phyloP scores from a whole-genome alignment of 2,329 filamentous ascomycete genomes.

The Myriangium duriaei region DNA sequence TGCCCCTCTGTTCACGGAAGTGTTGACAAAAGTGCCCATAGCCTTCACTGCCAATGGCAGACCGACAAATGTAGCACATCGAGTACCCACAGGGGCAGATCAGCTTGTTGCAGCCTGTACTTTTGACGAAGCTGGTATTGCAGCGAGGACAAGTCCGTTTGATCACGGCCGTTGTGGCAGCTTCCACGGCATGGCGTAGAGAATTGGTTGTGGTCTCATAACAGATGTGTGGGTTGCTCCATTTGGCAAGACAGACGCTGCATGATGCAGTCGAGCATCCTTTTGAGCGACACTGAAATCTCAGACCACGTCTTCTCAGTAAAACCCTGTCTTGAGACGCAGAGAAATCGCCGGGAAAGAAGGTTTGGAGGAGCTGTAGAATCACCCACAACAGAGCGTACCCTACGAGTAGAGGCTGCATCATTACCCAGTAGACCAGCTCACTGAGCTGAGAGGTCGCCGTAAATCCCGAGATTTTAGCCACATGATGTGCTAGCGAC shows the following conservation, averaged over 20 bases:
- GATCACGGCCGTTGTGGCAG: constrained; percentile 83
- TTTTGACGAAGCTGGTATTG: constrained; percentile 85
- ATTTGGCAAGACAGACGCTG: constrained; percentile 66
- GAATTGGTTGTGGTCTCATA: constrained; percentile 72
- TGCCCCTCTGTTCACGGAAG: constrained; percentile 68
- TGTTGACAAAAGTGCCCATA: constrained; percentile 96
- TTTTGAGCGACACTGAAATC: constrained; percentile 64
- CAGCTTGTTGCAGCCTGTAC: constrained; percentile 89
- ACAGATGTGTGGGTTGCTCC: constrained; percentile 82
- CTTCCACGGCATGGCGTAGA: constrained; percentile 78
- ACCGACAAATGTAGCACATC: constrained; percentile 93
- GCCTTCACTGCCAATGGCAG: constrained; percentile 50
- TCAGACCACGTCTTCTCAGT: constrained; percentile 57
- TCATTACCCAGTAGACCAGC: constrained; percentile 19
- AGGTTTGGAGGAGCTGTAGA: constrained; percentile 29
- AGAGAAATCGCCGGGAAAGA: constrained; percentile 36
- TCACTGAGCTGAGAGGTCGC: constrained; percentile 13
- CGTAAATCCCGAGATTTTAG: constrained; percentile 8
- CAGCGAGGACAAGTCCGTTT: constrained; percentile 92
- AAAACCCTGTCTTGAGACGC: constrained; percentile 54
- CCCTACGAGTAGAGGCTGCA: constrained; percentile 44
- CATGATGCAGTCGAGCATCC: constrained; percentile 62
- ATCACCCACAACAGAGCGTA: constrained; percentile 39
- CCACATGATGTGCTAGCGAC: constrained; percentile 29
- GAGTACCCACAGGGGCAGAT: constrained; percentile 91